phyloP scores from a whole-genome alignment of 192 early-diverging fungal genomes.

The Coemansia furcata region DNA sequence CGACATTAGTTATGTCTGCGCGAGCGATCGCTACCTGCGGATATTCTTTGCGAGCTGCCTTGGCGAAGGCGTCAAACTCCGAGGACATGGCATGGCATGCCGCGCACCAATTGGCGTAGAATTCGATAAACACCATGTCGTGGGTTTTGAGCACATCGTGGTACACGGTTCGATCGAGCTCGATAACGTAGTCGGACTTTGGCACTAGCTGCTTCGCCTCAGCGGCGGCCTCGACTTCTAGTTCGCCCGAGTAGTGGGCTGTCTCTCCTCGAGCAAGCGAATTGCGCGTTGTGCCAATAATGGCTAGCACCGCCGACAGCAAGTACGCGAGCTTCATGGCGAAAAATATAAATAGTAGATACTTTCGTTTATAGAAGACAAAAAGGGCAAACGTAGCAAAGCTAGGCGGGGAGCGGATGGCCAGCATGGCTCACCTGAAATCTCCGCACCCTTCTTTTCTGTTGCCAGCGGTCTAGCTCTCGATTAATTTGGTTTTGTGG shows the following conservation, averaged over 20 bases:
- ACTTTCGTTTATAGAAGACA: background rate
- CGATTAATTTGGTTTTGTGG: background rate
- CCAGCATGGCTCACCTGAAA: background rate
- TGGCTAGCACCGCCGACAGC: conserved; percentile 8
- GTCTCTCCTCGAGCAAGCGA: conserved; percentile 6
- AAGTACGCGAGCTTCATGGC: conserved; percentile 13
- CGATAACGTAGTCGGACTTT: conserved; percentile 37
- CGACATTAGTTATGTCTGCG: conserved; percentile 35
- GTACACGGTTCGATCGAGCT: conserved; percentile 39
- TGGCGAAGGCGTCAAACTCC: conserved; percentile 38
- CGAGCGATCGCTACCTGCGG: conserved; percentile 41
- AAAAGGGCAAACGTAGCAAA: background rate
- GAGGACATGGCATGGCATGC: conserved; percentile 45
- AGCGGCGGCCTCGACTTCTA: conserved; percentile 21
- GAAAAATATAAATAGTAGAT: background rate
- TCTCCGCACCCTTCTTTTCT: background rate
- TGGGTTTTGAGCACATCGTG: conserved; percentile 23
- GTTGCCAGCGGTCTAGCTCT: no score
- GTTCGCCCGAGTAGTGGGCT: conserved; percentile 27
- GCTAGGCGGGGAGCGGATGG: background rate
- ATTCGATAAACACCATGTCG: conserved; percentile 42
- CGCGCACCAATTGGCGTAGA: conserved; percentile 53
- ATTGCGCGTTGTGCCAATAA: conserved; percentile 8
- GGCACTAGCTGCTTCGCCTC: conserved; percentile 24
- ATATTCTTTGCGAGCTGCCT: conserved; percentile 23